Evolutionary conservation across 192 early-diverging fungal genomes (phyloP).

Genomic region (Gryganskiella cystojenkinii): DNA sequence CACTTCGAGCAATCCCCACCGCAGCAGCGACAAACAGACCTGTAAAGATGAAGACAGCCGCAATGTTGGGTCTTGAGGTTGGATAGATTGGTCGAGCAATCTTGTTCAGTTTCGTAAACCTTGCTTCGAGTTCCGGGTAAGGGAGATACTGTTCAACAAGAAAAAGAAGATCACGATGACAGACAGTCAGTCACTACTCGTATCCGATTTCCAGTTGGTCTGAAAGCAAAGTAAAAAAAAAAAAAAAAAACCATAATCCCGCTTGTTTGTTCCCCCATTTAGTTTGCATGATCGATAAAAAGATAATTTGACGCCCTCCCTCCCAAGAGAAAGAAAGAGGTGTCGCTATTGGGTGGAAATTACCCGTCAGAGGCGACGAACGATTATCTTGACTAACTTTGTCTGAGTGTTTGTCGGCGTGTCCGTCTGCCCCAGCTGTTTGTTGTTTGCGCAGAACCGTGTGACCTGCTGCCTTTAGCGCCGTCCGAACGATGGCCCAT

Average conservation of each 20-base stretch:
- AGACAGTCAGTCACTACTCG: too few relatives aligned
- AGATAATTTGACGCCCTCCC: background rate
- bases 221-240: background rate
- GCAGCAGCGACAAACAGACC: conserved; percentile 15
- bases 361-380: too few relatives aligned
- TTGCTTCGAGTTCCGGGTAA: conserved; percentile 33
- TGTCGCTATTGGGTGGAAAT: too few relatives aligned
- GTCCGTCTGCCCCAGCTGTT: too few relatives aligned
- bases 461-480: too few relatives aligned
- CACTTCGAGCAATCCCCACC: conserved; percentile 15
- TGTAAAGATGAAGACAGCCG: conserved; percentile 11
- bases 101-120: conserved; percentile 34
- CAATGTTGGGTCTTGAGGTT: conserved; percentile 28
- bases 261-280: background rate
- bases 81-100: conserved; percentile 28
- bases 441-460: too few relatives aligned
- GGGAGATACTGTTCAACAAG: conserved; percentile 38
- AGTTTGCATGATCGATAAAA: background rate
- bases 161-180: background rate
- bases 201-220: background rate
- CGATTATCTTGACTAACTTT: too few relatives aligned
- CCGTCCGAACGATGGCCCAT: too few relatives aligned
- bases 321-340: too few relatives aligned
- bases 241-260: background rate
- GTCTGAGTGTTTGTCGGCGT: too few relatives aligned